phyloP scores from a whole-genome alignment of 2,329 filamentous ascomycete genomes.

The Neurospora crassa region DNA sequence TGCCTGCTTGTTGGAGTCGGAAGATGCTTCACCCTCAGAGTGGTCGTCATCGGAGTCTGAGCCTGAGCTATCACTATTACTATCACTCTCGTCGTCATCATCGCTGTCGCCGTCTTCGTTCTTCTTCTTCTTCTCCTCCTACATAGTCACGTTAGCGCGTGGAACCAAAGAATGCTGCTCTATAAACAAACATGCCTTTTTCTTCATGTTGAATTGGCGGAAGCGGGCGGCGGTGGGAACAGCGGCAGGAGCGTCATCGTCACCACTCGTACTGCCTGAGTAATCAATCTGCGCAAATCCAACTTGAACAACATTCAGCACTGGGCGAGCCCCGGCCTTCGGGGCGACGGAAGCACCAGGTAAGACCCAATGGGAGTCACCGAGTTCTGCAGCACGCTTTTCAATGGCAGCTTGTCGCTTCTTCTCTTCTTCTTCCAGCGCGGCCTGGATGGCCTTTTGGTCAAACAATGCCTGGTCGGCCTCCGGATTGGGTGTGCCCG shows the following conservation, averaged over 20 bases:
- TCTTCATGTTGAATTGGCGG: conserved; percentile 25
- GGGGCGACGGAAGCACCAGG: conserved; percentile 36
- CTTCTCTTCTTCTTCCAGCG: conserved; percentile 56
- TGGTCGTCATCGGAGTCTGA: conserved; percentile 28
- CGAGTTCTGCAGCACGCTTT: conserved; percentile 49
- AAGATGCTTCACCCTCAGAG: conserved; percentile 22
- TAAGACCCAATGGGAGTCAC: conserved; percentile 70
- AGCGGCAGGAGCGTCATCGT: conserved; percentile 22
- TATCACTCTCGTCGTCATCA: conserved; percentile 3
- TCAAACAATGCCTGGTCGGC: conserved; percentile 38
- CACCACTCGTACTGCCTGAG: conserved; percentile 21
- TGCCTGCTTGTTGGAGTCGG: conserved; percentile 1
- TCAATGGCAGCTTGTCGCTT: conserved; percentile 53
- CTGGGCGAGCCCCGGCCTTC: conserved; percentile 25
- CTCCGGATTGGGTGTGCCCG: conserved; percentile 29
- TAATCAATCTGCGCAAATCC: conserved; percentile 42
- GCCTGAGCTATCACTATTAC: conserved; percentile 7
- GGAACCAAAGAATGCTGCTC: neutral
- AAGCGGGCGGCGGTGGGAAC: conserved; percentile 12
- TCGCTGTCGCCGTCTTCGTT: conserved; percentile 4
- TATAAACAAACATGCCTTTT: conserved; percentile 14
- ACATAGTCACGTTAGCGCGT: neutral
- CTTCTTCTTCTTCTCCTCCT: conserved; percentile 5
- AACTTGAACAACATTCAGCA: conserved; percentile 50
- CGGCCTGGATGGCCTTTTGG: conserved; percentile 50